Base-by-base conservation (phyloP, 345 rosid genomes). In the Populus ilicifolia region DNA sequence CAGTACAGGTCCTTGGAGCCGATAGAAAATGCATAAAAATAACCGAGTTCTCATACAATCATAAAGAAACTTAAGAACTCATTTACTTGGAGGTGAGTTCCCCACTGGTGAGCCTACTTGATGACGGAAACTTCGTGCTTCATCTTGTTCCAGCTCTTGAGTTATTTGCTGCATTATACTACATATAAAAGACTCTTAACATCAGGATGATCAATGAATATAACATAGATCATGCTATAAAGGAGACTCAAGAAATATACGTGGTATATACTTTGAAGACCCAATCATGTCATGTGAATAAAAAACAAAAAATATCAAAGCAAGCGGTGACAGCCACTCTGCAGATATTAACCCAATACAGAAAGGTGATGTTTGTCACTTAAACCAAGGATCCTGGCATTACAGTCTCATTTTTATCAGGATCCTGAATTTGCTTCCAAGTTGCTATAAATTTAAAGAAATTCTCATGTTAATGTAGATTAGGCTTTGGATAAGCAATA, bases 61-160 rank as follows among this genome's bases (percentile, higher is more conserved):
- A 36, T 27, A 66, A 54, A 65, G 48, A 78, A 70, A 14, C 61
- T 48, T 13, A 6, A 1, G 8, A 23, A 20, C 43, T 21, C 8
- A 73, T 78, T 33, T 50, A 86, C 95, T 84, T 6, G 86, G 85
- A 7, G 93, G 89, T 78, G 91, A 91, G 78, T 82, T 87, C 10
- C 84, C 77, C 69, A 87, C 73, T 41, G 95, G 89, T 13, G 95
- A 89, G 78, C 87, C 91, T 33, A 66, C 75, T 44, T 82, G 91
- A 69, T 79, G 89, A 29, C 79, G 83, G 62, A 88, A 88, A 80
- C 79, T 78, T 66, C 83, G 79, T 38, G 83, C 80, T 80, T 91
- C 95, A 70, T 89, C 95, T 79, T 86, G 89, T 54, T 91, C 95
- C 80, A 85, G 67, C 54, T 91, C 95, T 75, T 82, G 93, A 83